Evolutionary conservation across 2,329 filamentous ascomycete genomes (phyloP).

Genomic region (Colletotrichum echinochloae): DNA sequence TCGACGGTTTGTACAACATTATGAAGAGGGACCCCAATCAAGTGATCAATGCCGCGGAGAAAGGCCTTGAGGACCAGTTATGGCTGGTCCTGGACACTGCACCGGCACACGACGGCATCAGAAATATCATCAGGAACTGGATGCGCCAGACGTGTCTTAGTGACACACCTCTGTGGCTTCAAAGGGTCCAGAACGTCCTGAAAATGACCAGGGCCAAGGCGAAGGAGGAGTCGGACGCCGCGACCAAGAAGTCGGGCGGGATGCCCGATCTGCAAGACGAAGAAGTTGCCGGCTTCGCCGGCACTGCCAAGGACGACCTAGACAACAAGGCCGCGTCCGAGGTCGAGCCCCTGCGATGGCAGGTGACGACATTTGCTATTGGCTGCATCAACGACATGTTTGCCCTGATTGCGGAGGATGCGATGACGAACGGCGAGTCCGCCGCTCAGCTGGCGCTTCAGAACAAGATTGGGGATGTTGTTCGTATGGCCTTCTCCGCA

Average conservation of each 20-base stretch:
- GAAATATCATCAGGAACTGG: slow-evolving; percentile 92
- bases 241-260: slow-evolving; percentile 58
- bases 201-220: slow-evolving; percentile 84
- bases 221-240: slow-evolving; percentile 62
- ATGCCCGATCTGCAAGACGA: slow-evolving; percentile 91
- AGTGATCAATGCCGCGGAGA: slow-evolving; percentile 80
- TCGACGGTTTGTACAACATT: slow-evolving; percentile 90
- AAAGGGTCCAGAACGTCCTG: slow-evolving; percentile 87
- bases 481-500: slow-evolving; percentile 96
- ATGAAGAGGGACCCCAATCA: slow-evolving; percentile 93
- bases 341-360: slow-evolving; percentile 93
- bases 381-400: slow-evolving; percentile 88
- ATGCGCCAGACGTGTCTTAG: slow-evolving; percentile 86
- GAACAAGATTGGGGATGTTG: slow-evolving; percentile 87
- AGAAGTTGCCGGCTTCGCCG: slow-evolving; percentile 94
- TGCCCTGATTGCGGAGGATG: slow-evolving; percentile 80
- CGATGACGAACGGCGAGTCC: slow-evolving; percentile 82
- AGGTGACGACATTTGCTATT: slow-evolving; percentile 95
- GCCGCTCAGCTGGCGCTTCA: slow-evolving; percentile 83
- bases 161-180: slow-evolving; percentile 87
- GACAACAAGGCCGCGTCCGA: slow-evolving; percentile 65
- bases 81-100: slow-evolving; percentile 88
- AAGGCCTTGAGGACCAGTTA: slow-evolving; percentile 87
- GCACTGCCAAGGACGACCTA: slow-evolving; percentile 66
- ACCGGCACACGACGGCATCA: slow-evolving; percentile 82